These are phyloP conservation scores for Sinapis alba DNA, from an alignment of 441 rosid genomes.

Conservation along the genomic window DNA sequence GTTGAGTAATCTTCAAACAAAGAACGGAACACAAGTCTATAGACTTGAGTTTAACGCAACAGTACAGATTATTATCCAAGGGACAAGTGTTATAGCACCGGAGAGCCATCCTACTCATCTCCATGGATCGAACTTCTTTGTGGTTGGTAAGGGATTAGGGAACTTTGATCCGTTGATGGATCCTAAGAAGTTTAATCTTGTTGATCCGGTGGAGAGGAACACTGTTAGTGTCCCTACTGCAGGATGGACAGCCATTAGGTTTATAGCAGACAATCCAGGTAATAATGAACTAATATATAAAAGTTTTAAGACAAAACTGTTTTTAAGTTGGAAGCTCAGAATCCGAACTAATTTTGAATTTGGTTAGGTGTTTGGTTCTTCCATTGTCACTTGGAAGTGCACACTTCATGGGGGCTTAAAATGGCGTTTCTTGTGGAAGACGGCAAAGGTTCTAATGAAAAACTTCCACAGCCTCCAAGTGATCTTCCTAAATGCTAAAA, in stretches of 20 bases:
- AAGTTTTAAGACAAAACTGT: too few species aligned
- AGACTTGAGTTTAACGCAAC: constrained; percentile 62
- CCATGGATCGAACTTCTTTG: constrained; percentile 49
- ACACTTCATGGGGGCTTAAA: constrained; percentile 60
- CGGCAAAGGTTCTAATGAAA: constrained; percentile 46
- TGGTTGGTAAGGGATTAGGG: constrained; percentile 68
- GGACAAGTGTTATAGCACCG: constrained; percentile 63
- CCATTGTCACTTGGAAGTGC: constrained; percentile 64
- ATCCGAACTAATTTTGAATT: neutral
- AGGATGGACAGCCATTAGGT: constrained; percentile 82
- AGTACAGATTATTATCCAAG: constrained; percentile 78
- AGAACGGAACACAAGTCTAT: constrained; percentile 59
- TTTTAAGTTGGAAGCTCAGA: neutral
- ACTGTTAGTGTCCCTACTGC: constrained; percentile 80
- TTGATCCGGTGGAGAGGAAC: constrained; percentile 85
- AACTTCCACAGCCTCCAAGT: constrained; percentile 50
- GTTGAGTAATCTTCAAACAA: constrained; percentile 49
- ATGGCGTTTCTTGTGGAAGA: constrained; percentile 63
- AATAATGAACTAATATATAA: neutral
- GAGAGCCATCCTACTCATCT: constrained; percentile 83
- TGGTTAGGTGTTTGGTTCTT: constrained; percentile 58
- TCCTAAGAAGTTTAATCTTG: constrained; percentile 66
- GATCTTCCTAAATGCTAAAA: constrained; percentile 54
- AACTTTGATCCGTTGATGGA: constrained; percentile 59
- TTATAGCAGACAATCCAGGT: constrained; percentile 89